phyloP scores from a whole-genome alignment of 1,284 basidiomycete genomes.

The Ceratorhiza oryzae-sativae region DNA sequence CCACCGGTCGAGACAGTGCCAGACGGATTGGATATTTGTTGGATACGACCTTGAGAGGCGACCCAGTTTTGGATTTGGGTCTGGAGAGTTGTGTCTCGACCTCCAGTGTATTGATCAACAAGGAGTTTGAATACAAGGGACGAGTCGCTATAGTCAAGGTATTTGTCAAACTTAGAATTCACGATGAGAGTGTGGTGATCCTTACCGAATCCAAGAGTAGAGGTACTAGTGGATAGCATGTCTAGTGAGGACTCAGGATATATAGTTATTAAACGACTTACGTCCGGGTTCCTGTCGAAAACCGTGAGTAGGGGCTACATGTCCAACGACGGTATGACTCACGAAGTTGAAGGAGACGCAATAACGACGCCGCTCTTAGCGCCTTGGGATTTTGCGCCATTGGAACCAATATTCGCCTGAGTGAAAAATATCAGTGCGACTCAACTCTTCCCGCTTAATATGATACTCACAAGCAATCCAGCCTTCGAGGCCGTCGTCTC shows the following conservation, averaged over 20 bases:
- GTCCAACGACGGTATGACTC: neutral
- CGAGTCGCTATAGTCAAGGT: neutral
- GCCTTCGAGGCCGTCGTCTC: conserved; percentile 40
- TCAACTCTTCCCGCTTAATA: no score
- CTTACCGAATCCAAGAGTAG: conserved; percentile 27
- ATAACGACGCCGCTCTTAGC: conserved; percentile 43
- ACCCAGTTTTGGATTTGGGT: conserved; percentile 42
- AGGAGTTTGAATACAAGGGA: conserved; percentile 43
- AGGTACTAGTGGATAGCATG: neutral
- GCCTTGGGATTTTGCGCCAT: conserved; percentile 42
- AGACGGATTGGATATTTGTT: conserved; percentile 58
- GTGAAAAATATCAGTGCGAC: conserved; percentile 8
- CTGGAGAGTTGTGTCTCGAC: conserved; percentile 39
- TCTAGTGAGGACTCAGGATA: neutral
- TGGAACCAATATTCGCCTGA: conserved; percentile 44
- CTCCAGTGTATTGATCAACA: conserved; percentile 42
- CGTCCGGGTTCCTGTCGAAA: conserved; percentile 19
- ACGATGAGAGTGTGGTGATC: neutral
- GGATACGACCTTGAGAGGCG: conserved; percentile 39
- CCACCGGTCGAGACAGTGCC: conserved; percentile 61
- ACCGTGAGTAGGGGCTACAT: neutral
- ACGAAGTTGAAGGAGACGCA: conserved; percentile 43
- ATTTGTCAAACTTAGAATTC: neutral
- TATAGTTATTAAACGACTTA: neutral
- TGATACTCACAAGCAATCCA: neutral